phyloP scores from a whole-genome alignment of 441 rosid species.

The Adansonia rubrostipa region DNA sequence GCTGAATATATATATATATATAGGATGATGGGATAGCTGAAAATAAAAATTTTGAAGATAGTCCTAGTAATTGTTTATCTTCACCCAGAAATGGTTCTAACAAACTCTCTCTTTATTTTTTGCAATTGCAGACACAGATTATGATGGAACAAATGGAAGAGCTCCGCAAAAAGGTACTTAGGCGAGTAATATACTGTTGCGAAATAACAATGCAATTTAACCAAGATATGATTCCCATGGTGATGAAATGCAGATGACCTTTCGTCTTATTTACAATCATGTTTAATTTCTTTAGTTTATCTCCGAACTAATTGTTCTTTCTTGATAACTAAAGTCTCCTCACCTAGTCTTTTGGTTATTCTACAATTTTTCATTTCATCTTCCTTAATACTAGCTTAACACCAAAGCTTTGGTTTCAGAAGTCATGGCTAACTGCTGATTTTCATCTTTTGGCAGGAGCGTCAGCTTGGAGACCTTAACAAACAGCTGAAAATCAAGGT shows the following conservation, averaged over 20 bases:
- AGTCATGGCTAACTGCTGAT: neutral
- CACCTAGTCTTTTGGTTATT: too few species aligned
- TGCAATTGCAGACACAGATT: slow-evolving; percentile 60
- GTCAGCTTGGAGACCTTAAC: slow-evolving; percentile 81
- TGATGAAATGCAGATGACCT: neutral
- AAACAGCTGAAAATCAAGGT: slow-evolving; percentile 77
- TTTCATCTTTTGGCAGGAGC: slow-evolving; percentile 52
- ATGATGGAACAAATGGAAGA: slow-evolving; percentile 81
- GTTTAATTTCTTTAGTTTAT: too few species aligned
- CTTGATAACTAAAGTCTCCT: too few species aligned
- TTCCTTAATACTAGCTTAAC: neutral
- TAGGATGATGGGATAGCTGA: neutral
- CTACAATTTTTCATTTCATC: too few species aligned
- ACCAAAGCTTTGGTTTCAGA: neutral
- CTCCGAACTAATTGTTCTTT: too few species aligned
- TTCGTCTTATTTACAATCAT: neutral
- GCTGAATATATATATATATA: neutral
- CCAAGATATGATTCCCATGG: slow-evolving; percentile 1
- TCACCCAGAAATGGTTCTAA: too few species aligned
- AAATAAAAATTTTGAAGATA: neutral
- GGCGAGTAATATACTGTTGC: neutral
- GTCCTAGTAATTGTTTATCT: neutral
- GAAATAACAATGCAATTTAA: neutral
- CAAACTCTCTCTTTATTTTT: neutral
- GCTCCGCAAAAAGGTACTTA: slow-evolving; percentile 65